Conservation (phyloP, 108 stramenopile genomes). For the Pseudonitzschia multiseries region DNA sequence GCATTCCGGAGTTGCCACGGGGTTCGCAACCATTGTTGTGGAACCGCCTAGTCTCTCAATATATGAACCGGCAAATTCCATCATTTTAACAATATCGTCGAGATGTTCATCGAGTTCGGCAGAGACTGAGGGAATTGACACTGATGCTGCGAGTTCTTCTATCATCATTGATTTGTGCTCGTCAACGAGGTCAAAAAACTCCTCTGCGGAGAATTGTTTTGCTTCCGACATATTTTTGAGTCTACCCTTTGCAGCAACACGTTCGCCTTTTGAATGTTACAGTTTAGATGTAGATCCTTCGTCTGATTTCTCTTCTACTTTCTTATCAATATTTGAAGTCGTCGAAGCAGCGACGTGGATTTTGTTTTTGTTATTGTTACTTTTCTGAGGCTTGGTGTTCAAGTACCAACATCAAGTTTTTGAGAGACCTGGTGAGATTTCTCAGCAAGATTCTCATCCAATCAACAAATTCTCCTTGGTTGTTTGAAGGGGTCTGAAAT, state of each 20-base stretch:
- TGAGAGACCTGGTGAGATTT: no score
- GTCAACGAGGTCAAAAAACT: constrained; percentile 51
- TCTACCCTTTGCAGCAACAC: background rate
- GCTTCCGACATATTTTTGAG: background rate
- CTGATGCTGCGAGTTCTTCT: constrained; percentile 44
- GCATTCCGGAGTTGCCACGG: constrained; percentile 42
- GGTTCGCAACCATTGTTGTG: constrained; percentile 56
- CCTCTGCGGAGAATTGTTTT: constrained; percentile 21
- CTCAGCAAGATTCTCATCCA: no score
- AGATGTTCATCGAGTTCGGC: constrained; percentile 66
- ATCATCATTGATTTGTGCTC: constrained; percentile 35
- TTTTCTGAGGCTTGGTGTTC: no score
- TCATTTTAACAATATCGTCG: constrained; percentile 66
- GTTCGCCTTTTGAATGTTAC: no score
- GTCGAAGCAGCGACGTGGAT: no score
- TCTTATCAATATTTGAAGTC: no score
- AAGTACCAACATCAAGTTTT: no score
- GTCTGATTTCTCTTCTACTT: no score
- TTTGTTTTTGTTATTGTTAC: no score
- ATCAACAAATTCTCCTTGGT: no score
- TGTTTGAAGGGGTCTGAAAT: no score
- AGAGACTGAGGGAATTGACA: constrained; percentile 77
- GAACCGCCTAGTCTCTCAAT: constrained; percentile 60
- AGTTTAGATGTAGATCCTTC: no score
- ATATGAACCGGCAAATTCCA: constrained; percentile 66